A percentile compares a stretch with the other conserved stretches of the same genome.
phyloP scores from a whole-genome alignment of 495 filamentous ascomycete genomes.

The Cercophora sp. region DNA sequence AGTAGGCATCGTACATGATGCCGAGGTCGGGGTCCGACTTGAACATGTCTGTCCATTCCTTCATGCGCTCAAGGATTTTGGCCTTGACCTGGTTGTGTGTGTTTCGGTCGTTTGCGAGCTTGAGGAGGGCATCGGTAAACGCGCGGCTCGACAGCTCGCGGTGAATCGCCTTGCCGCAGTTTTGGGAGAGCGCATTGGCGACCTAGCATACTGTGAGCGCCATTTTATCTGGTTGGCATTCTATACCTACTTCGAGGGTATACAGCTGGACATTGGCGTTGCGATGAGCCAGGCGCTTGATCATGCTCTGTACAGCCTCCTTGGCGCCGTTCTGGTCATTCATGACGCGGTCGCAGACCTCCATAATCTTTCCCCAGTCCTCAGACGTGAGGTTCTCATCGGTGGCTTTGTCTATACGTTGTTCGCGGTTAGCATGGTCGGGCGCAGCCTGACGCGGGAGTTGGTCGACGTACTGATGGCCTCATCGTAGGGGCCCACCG shows the following conservation, averaged over 20 bases:
- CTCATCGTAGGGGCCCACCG: constrained; percentile 48
- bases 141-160: constrained; percentile 89
- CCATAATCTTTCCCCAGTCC: constrained; percentile 98
- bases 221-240: background rate
- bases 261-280: constrained; percentile 99
- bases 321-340: constrained; percentile 62
- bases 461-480: constrained; percentile 40
- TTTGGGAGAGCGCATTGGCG: constrained; percentile 90
- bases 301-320: constrained; percentile 89
- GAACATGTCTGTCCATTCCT: constrained; percentile 95
- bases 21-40: constrained; percentile 84
- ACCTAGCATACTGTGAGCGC: constrained; percentile 46
- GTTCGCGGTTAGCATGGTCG: constrained; percentile 3
- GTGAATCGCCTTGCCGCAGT: constrained; percentile 88
- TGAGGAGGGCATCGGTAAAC: constrained; percentile 90
- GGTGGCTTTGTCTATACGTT: constrained; percentile 79
- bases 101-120: constrained; percentile 88
- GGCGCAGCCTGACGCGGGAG: background rate
- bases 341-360: constrained; percentile 91
- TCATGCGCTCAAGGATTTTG: constrained; percentile 95
- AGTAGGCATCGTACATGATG: constrained; percentile 95
- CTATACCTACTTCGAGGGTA: constrained; percentile 73
- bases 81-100: constrained; percentile 95
- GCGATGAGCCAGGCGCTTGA: constrained; percentile 91
- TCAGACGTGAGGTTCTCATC: constrained; percentile 97